Evolutionary conservation across 768 basidiomycete genomes (phyloP).

Genomic region (Phylloporus sp.): DNA sequence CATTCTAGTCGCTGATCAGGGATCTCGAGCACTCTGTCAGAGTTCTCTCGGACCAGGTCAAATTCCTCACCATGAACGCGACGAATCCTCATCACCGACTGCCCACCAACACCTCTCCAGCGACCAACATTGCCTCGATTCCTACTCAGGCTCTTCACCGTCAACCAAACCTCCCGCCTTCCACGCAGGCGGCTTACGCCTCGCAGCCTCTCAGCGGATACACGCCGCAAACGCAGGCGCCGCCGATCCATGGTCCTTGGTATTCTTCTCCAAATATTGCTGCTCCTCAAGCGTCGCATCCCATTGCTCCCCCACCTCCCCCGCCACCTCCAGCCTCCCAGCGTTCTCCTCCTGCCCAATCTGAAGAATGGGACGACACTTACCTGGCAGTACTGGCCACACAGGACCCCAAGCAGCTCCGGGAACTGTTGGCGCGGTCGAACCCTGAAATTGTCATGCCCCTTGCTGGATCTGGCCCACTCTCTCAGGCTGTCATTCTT

Average conservation of each 20-base stretch:
- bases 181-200: slow-evolving; percentile 33
- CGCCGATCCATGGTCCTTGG: slow-evolving; percentile 43
- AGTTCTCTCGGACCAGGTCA: slow-evolving; percentile 73
- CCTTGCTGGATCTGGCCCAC: slow-evolving; percentile 56
- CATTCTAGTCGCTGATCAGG: slow-evolving; percentile 59
- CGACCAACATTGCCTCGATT: slow-evolving; percentile 35
- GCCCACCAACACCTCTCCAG: slow-evolving; percentile 30
- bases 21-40: slow-evolving; percentile 79
- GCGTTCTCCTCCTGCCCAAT: slow-evolving; percentile 49
- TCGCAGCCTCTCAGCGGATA: slow-evolving; percentile 32
- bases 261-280: slow-evolving; percentile 57
- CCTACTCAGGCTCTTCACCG: slow-evolving; percentile 32
- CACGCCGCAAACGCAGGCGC: slow-evolving; percentile 30
- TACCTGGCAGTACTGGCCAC: slow-evolving; percentile 73
- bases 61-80: slow-evolving; percentile 63
- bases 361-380: slow-evolving; percentile 81
- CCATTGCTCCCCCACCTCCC: slow-evolving; percentile 60
- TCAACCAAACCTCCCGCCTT: slow-evolving; percentile 31
- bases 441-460: slow-evolving; percentile 82
- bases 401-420: slow-evolving; percentile 69
- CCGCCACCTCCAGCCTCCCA: slow-evolving; percentile 37
- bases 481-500: slow-evolving; percentile 81
- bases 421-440: slow-evolving; percentile 65
- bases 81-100: slow-evolving; percentile 34
- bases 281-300: slow-evolving; percentile 79